phyloP scores from a whole-genome alignment of 371 early-diverging fungal species.

The Mucor saturninus region DNA sequence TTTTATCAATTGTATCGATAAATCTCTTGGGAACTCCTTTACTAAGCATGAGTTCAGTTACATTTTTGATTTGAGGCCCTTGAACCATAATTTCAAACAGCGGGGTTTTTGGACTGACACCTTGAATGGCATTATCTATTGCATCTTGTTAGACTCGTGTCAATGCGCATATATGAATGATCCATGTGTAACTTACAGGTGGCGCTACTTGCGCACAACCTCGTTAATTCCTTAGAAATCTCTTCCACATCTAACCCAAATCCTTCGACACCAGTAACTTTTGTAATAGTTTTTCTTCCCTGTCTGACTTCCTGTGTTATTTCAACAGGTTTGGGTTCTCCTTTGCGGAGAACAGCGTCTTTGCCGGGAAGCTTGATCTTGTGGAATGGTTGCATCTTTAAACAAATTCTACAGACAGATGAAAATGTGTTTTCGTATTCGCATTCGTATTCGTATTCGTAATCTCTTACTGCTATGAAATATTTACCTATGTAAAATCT shows the following conservation, averaged over 20 bases:
- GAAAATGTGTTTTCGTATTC: background rate
- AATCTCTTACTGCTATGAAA: conserved; percentile 21
- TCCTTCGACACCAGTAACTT: conserved; percentile 65
- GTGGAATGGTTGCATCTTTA: conserved; percentile 64
- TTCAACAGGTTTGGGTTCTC: conserved; percentile 56
- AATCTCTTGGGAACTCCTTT: conserved; percentile 64
- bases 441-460: background rate
- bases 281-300: conserved; percentile 70
- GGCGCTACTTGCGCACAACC: conserved; percentile 70
- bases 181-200: conserved; percentile 50
- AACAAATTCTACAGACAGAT: conserved; percentile 34
- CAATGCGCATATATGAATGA: background rate
- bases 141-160: background rate
- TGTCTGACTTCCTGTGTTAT: conserved; percentile 67
- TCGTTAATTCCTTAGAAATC: conserved; percentile 64
- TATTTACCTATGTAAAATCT: conserved; percentile 34
- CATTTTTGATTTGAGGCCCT: conserved; percentile 70
- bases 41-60: conserved; percentile 52
- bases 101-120: conserved; percentile 61
- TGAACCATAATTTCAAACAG: conserved; percentile 76
- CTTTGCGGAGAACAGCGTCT: conserved; percentile 46
- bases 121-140: conserved; percentile 60
- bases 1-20: conserved; percentile 65
- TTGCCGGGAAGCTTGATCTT: conserved; percentile 50
- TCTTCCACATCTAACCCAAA: conserved; percentile 67